Conservation (phyloP, 2,329 filamentous ascomycete genomes). For the Fusarium fujikuroi region DNA sequence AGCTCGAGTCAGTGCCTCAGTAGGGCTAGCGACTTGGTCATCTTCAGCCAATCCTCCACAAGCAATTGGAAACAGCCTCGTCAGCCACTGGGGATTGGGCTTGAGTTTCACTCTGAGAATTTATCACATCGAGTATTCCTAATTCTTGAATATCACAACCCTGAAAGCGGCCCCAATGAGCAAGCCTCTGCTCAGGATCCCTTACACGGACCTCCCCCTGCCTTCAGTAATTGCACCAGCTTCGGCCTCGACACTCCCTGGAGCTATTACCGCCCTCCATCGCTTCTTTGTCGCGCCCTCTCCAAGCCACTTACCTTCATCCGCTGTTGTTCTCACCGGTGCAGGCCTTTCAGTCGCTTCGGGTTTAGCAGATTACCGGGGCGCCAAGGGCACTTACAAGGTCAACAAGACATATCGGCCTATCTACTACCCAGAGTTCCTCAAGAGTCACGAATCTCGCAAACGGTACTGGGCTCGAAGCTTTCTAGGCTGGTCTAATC, state of each 20-base stretch:
- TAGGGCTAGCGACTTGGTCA: neutral
- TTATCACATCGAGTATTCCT: neutral
- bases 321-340: constrained; percentile 71
- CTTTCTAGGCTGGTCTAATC: constrained; percentile 89
- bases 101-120: neutral
- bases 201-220: constrained; percentile 86
- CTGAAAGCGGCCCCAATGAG: constrained; percentile 59
- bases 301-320: constrained; percentile 58
- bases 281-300: constrained; percentile 77
- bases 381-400: constrained; percentile 89
- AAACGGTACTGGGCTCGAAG: constrained; percentile 97
- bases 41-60: constrained; percentile 21
- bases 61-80: constrained; percentile 35
- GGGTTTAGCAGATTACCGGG: constrained; percentile 92
- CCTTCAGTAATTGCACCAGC: constrained; percentile 78
- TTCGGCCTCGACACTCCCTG: constrained; percentile 74
- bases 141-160: neutral
- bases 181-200: constrained; percentile 84
- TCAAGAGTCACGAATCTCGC: constrained; percentile 80
- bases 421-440: constrained; percentile 93
- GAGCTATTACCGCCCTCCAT: constrained; percentile 80
- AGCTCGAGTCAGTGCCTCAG: neutral
- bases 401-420: constrained; percentile 90
- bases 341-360: constrained; percentile 95
- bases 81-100: constrained; percentile 1